These are phyloP conservation scores for Suillus lakei DNA, from an alignment of 768 basidiomycete species.

Conservation along the genomic window DNA sequence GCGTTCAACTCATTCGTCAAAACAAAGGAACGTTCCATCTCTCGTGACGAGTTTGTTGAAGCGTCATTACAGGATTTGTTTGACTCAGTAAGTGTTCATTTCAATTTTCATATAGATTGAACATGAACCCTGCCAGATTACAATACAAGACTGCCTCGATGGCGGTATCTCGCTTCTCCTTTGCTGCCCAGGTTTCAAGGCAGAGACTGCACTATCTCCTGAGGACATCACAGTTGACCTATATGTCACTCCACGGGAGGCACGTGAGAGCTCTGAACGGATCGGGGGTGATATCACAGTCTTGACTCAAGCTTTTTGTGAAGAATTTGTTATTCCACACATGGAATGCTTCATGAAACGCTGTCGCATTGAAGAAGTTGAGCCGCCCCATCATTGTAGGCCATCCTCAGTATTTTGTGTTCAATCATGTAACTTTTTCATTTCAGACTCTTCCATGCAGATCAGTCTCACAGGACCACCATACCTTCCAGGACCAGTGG, in stretches of 20 bases:
- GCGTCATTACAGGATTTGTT: conserved; percentile 3
- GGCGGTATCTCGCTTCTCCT: conserved; percentile 14
- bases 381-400: conserved; percentile 8
- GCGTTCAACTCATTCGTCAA: background rate
- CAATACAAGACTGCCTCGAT: conserved; percentile 16
- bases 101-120: background rate
- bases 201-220: background rate
- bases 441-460: no score
- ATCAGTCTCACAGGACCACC: no score
- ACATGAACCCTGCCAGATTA: conserved; percentile 7
- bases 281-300: conserved; percentile 9
- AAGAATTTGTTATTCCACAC: conserved; percentile 17
- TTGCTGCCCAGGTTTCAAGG: conserved; percentile 7
- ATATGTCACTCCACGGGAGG: conserved; percentile 13
- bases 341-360: conserved; percentile 7
- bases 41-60: conserved; percentile 1
- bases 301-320: conserved; percentile 15
- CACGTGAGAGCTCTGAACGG: background rate
- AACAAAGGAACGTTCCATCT: background rate
- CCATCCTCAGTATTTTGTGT: background rate
- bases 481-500: no score
- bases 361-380: conserved; percentile 6
- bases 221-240: conserved; percentile 14
- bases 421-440: background rate
- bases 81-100: conserved; percentile 8